These are phyloP conservation scores for Ampelomyces quisqualis DNA, from an alignment of 2,329 filamentous ascomycete genomes.

Conservation along the genomic window DNA sequence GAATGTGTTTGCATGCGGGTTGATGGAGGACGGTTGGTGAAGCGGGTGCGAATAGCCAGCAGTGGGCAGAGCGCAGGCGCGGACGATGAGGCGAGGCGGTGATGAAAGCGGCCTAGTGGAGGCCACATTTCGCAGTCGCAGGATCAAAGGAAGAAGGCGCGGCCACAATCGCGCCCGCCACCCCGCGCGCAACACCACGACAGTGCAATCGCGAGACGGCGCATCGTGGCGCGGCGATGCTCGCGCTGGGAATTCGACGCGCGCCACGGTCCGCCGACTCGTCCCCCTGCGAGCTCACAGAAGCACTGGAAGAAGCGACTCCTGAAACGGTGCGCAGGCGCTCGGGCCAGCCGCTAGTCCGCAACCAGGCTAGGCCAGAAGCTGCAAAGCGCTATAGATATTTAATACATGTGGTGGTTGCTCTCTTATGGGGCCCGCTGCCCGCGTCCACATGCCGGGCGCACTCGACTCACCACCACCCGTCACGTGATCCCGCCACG, in stretches of 20 bases:
- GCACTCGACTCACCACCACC: slow-evolving; percentile 23
- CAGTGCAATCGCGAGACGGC: not conserved
- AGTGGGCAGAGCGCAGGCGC: not conserved
- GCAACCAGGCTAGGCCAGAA: slow-evolving; percentile 23
- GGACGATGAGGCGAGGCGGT: slow-evolving; percentile 2
- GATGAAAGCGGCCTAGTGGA: not conserved
- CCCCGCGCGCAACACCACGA: slow-evolving; percentile 1
- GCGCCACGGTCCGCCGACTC: slow-evolving; percentile 17
- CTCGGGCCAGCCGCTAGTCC: slow-evolving; percentile 17
- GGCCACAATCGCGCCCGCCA: not conserved
- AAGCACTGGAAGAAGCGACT: too few relatives aligned
- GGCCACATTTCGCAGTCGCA: slow-evolving; percentile 1
- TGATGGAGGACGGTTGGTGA: too few relatives aligned
- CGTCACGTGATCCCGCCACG: slow-evolving; percentile 25
- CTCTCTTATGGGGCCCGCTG: slow-evolving; percentile 31
- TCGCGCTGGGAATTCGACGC: not conserved
- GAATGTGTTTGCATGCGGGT: not conserved
- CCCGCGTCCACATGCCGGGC: slow-evolving; percentile 26
- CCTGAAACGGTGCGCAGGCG: slow-evolving; percentile 28
- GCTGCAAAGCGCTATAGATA: slow-evolving; percentile 6
- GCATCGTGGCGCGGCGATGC: not conserved
- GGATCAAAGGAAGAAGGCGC: not conserved
- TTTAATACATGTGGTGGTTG: slow-evolving; percentile 29
- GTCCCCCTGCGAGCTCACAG: slow-evolving; percentile 24
- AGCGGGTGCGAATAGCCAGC: not conserved